Evolutionary conservation across 2,329 filamentous ascomycete genomes (phyloP).

Genomic region (Cryphonectria radicalis): DNA sequence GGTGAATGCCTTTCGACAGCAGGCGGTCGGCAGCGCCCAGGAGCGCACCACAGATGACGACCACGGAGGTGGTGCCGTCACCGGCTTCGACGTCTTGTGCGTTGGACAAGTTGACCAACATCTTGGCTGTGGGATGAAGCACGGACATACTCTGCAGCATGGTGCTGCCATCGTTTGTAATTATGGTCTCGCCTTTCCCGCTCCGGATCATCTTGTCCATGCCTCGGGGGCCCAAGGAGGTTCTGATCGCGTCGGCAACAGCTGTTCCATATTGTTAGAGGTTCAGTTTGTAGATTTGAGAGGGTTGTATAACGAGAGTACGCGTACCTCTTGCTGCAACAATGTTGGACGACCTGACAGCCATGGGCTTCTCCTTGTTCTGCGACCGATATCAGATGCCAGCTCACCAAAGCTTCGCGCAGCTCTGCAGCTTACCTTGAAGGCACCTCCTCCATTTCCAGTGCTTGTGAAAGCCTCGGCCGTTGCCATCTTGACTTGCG

Average conservation of each 20-base stretch:
- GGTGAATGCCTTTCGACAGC: constrained; percentile 92
- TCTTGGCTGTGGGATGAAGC: constrained; percentile 99
- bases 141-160: constrained; percentile 99
- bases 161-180: constrained; percentile 99
- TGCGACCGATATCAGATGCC: constrained; percentile 45
- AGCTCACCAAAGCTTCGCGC: constrained; percentile 21
- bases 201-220: constrained; percentile 99
- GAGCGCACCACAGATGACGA: constrained; percentile 95
- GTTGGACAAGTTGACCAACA: constrained; percentile 96
- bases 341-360: constrained; percentile 95
- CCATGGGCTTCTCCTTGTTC: constrained; percentile 98
- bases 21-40: constrained; percentile 91
- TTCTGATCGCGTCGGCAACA: constrained; percentile 96
- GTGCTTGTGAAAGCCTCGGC: constrained; percentile 49
- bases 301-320: constrained; percentile 12
- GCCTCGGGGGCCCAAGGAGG: constrained; percentile 91
- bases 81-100: constrained; percentile 98
- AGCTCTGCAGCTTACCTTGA: constrained; percentile 52
- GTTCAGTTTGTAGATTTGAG: constrained; percentile 15
- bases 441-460: constrained; percentile 53
- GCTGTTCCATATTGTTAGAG: constrained; percentile 55
- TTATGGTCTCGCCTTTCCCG: constrained; percentile 95
- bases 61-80: constrained; percentile 97
- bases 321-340: constrained; percentile 86
- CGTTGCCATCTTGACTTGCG: constrained; percentile 45